phyloP scores from a whole-genome alignment of 345 rosid genomes.

The Populus nigra region DNA sequence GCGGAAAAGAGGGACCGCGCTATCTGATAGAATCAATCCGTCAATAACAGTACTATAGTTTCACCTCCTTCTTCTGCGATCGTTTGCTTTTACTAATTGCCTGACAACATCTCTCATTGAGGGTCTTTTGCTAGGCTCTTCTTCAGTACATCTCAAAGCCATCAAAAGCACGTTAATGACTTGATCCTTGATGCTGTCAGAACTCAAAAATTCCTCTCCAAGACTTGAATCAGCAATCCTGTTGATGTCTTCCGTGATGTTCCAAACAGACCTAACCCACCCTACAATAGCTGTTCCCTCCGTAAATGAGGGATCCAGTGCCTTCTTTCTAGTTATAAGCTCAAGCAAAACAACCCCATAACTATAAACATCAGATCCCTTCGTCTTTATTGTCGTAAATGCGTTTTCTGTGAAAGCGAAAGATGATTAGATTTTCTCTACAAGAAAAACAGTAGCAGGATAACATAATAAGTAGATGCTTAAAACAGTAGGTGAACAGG shows the following conservation, averaged over 20 bases:
- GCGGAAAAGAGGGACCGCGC: too few species aligned
- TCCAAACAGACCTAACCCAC: constrained; percentile 50
- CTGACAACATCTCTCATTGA: constrained; percentile 69
- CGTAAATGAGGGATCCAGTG: constrained; percentile 11
- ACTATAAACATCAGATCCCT: constrained; percentile 30
- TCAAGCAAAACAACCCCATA: constrained; percentile 27
- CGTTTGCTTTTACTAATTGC: constrained; percentile 26
- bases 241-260: constrained; percentile 29
- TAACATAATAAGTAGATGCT: too few species aligned
- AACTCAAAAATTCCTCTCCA: constrained; percentile 44
- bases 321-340: constrained; percentile 23
- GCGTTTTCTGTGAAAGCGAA: constrained; percentile 53
- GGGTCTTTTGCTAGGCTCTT: constrained; percentile 56
- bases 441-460: not conserved
- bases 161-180: constrained; percentile 39
- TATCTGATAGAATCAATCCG: too few species aligned
- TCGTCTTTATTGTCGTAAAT: constrained; percentile 44
- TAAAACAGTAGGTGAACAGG: not conserved
- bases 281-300: constrained; percentile 41
- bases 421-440: not conserved
- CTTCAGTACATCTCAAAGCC: constrained; percentile 60
- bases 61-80: too few species aligned
- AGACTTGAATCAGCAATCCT: constrained; percentile 46
- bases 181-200: constrained; percentile 42
- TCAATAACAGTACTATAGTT: too few species aligned